Evolutionary conservation across 768 basidiomycete genomes (phyloP).

Genomic region (Mycena filopes): DNA sequence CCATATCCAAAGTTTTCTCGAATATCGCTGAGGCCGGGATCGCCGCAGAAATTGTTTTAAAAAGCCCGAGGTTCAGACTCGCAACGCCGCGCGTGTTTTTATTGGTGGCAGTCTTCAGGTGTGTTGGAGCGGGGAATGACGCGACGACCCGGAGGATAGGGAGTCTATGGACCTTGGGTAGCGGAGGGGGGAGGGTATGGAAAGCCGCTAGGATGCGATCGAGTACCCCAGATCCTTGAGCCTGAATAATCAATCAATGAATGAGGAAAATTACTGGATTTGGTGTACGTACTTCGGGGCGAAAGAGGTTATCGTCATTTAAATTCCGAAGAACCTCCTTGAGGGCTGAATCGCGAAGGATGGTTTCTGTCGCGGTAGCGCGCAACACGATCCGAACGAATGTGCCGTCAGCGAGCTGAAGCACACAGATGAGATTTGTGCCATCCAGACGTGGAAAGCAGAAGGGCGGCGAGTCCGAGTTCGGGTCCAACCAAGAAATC

Average conservation of each 20-base stretch:
- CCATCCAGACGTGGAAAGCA: not conserved
- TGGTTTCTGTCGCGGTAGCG: not conserved
- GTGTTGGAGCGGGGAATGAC: not conserved
- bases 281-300: not conserved
- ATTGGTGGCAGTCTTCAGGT: not conserved
- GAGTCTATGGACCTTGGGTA: not conserved
- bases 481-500: not conserved
- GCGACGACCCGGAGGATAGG: slow-evolving; percentile 1
- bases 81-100: not conserved
- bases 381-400: not conserved
- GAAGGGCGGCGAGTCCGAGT: not conserved
- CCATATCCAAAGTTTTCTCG: not conserved
- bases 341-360: not conserved
- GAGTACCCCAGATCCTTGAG: not conserved
- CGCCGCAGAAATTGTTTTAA: not conserved
- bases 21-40: slow-evolving; percentile 1
- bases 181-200: not conserved
- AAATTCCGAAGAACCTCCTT: not conserved
- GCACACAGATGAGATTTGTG: not conserved
- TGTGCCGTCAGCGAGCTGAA: not conserved
- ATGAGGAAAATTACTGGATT: not conserved
- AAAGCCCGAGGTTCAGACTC: not conserved
- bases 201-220: not conserved
- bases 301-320: not conserved
- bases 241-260: too few species aligned